Evolutionary conservation across 176 grass and related monocot genomes (phyloP).

Genomic region (Puccinellia tenuiflora): DNA sequence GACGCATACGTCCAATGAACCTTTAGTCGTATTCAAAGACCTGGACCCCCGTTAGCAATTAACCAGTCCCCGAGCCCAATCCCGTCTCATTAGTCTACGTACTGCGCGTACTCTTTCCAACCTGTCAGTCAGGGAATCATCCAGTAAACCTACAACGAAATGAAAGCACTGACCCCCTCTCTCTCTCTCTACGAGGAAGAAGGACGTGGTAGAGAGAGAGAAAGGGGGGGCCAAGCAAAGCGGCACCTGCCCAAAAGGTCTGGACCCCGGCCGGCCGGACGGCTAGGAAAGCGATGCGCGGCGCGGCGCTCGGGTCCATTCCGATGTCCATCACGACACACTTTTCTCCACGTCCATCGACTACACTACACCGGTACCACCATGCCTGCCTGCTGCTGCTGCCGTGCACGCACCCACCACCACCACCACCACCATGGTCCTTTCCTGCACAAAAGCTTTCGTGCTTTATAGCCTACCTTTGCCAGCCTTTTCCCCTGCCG

Average conservation of each 20-base stretch:
- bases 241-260: conserved; percentile 33
- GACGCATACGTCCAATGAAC: conserved; percentile 8
- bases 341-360: conserved; percentile 15
- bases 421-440: no score
- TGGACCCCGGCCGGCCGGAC: not conserved
- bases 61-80: no score
- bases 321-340: not conserved
- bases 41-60: conserved; percentile 25
- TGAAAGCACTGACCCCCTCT: not conserved
- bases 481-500: no score
- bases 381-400: no score
- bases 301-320: not conserved
- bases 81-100: not conserved
- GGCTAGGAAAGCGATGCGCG: conserved; percentile 15
- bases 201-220: no score
- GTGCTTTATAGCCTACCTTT: no score
- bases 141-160: no score
- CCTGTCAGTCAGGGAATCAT: conserved; percentile 15
- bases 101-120: not conserved
- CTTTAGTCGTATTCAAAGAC: conserved; percentile 27
- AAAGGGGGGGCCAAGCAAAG: not conserved
- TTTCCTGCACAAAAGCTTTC: not conserved
- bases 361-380: not conserved
- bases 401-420: conserved; percentile 21
- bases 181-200: no score